A percentile compares a stretch with the other conserved stretches of the same genome.
phyloP scores from a whole-genome alignment of 2,329 filamentous ascomycete genomes.

The Talaromyces pinophilus region DNA sequence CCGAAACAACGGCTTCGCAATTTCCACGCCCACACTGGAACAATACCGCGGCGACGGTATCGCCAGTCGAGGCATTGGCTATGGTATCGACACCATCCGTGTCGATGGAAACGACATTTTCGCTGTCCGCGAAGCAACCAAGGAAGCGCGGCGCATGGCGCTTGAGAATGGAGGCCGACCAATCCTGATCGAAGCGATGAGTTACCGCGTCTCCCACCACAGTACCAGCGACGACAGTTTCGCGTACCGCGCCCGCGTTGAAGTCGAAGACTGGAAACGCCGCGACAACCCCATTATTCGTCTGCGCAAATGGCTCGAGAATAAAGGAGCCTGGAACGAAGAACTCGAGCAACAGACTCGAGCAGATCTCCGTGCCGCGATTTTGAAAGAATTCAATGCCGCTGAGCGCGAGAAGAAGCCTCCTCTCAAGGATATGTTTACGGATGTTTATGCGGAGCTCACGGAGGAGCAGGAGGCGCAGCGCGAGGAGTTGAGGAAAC shows the following conservation, averaged over 20 bases:
- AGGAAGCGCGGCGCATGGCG: constrained; percentile 73
- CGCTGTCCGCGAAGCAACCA: constrained; percentile 78
- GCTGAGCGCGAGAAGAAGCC: constrained; percentile 61
- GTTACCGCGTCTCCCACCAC: constrained; percentile 96
- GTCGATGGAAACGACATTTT: constrained; percentile 95
- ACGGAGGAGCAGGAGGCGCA: constrained; percentile 77
- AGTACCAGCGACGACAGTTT: constrained; percentile 97
- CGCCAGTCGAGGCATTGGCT: constrained; percentile 80
- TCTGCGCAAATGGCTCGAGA: constrained; percentile 87
- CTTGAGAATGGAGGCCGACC: constrained; percentile 78
- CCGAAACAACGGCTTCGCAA: constrained; percentile 90
- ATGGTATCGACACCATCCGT: constrained; percentile 90
- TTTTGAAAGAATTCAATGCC: constrained; percentile 79
- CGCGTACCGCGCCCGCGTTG: constrained; percentile 87
- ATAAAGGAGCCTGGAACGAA: constrained; percentile 80
- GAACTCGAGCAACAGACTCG: constrained; percentile 73
- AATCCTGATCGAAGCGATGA: constrained; percentile 92
- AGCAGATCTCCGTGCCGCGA: constrained; percentile 66
- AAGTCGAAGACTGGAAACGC: constrained; percentile 93
- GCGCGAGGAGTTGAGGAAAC: constrained; percentile 71
- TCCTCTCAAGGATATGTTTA: constrained; percentile 63
- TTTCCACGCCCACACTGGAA: constrained; percentile 83
- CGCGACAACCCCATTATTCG: constrained; percentile 86
- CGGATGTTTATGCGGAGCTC: constrained; percentile 84
- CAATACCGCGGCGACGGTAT: constrained; percentile 93